Conservation (phyloP, 2,329 filamentous ascomycete species). For the Shiraia bambusicola region DNA sequence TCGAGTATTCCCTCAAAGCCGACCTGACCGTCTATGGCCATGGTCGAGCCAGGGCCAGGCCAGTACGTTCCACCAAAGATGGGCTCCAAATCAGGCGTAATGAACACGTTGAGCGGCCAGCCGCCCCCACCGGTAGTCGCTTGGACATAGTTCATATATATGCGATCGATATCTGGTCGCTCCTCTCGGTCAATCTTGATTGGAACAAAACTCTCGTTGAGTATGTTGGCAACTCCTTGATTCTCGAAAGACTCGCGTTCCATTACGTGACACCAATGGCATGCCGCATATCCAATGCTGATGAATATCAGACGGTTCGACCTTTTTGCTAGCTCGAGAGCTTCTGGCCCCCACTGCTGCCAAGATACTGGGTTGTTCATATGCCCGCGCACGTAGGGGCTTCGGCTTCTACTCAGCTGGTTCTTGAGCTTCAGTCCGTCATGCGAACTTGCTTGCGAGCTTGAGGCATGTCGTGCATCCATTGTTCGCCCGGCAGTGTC, state of each 20-base stretch:
- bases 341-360: slow-evolving; percentile 82
- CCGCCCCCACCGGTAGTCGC: slow-evolving; percentile 87
- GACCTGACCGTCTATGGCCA: slow-evolving; percentile 56
- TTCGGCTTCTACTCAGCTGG: slow-evolving; percentile 61
- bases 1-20: slow-evolving; percentile 80
- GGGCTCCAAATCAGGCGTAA: slow-evolving; percentile 88
- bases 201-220: slow-evolving; percentile 87
- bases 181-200: slow-evolving; percentile 93
- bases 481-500: slow-evolving; percentile 34
- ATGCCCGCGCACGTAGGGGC: slow-evolving; percentile 72
- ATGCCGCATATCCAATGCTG: slow-evolving; percentile 92
- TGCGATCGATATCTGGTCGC: slow-evolving; percentile 87
- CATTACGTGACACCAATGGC: slow-evolving; percentile 92
- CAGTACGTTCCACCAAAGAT: slow-evolving; percentile 97
- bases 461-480: slow-evolving; percentile 27
- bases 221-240: slow-evolving; percentile 71
- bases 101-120: slow-evolving; percentile 95
- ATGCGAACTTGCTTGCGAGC: slow-evolving; percentile 10
- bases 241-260: slow-evolving; percentile 89
- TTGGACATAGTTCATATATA: slow-evolving; percentile 98
- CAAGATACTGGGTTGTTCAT: slow-evolving; percentile 82
- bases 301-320: slow-evolving; percentile 90
- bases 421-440: slow-evolving; percentile 52
- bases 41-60: slow-evolving; percentile 71
- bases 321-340: slow-evolving; percentile 72